phyloP scores from a whole-genome alignment of 179 eudicot genomes.

The Beta lomatogona region DNA sequence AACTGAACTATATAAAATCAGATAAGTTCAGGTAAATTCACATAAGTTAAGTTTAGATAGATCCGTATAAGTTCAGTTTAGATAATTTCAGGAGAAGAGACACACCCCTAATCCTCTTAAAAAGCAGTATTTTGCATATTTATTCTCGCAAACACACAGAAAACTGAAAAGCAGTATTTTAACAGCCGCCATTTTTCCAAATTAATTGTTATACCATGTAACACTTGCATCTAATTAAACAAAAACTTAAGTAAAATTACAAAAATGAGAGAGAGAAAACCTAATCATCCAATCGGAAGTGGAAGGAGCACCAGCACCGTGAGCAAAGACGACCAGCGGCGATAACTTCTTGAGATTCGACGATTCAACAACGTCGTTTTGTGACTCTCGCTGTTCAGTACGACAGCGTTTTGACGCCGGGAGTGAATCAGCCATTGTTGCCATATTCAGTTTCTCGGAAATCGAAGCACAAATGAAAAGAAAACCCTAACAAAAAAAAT shows the following conservation, averaged over 20 bases:
- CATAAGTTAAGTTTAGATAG: too few species aligned
- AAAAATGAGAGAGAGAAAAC: conserved; percentile 28
- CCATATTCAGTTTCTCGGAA: not conserved
- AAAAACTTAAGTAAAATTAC: not conserved
- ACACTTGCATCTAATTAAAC: not conserved
- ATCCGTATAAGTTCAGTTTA: too few species aligned
- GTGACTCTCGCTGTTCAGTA: not conserved
- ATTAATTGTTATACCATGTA: not conserved
- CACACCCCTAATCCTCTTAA: too few species aligned
- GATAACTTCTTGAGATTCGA: conserved; percentile 28
- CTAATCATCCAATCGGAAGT: conserved; percentile 93
- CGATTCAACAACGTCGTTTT: conserved; percentile 5
- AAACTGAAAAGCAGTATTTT: too few species aligned
- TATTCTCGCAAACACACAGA: too few species aligned
- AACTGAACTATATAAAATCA: too few species aligned
- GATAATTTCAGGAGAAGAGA: too few species aligned
- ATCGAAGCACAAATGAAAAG: not conserved
- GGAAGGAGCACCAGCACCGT: conserved; percentile 91
- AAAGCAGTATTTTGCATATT: too few species aligned
- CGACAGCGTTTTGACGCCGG: conserved; percentile 39
- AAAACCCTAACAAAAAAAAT: not conserved
- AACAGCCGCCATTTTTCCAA: not conserved
- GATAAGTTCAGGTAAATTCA: too few species aligned
- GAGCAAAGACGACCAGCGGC: conserved; percentile 83
- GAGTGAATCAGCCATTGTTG: conserved; percentile 30